phyloP scores from a whole-genome alignment of 225 moss, liverwort and hornwort genomes.

The Climacium dendroides region DNA sequence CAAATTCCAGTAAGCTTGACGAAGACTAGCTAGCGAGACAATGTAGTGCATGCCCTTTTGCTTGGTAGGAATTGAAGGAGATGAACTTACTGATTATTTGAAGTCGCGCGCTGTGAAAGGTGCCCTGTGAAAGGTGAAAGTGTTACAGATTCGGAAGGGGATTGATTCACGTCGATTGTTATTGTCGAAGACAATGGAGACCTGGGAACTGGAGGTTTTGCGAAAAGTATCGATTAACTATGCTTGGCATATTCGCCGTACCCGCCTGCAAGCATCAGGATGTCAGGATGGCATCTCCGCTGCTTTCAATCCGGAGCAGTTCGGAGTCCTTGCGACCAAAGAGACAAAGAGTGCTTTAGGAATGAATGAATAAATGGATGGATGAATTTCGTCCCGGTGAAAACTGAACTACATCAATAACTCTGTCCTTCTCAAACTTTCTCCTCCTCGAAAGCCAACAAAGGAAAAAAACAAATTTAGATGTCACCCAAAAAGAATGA shows the following conservation, averaged over 20 bases:
- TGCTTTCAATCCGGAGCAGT: background rate
- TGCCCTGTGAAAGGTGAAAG: background rate
- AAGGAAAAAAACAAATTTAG: background rate
- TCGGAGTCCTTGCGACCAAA: background rate
- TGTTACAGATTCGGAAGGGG: no score
- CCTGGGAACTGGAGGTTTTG: background rate
- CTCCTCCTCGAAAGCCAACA: background rate
- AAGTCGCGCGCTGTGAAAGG: no score
- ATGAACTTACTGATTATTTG: background rate
- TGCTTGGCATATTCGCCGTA: background rate
- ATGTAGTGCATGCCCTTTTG: background rate
- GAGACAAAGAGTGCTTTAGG: background rate
- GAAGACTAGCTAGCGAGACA: background rate
- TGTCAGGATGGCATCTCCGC: background rate
- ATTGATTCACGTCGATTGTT: no score
- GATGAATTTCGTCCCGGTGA: background rate
- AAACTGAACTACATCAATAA: background rate
- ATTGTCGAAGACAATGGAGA: background rate
- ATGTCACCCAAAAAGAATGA: background rate
- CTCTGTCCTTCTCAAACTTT: background rate
- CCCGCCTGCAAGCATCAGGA: background rate
- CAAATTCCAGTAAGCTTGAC: background rate
- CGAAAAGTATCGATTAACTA: background rate
- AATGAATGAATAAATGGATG: background rate
- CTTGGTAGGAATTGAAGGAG: background rate